Evolutionary conservation across 2,329 filamentous ascomycete species (phyloP), one percentile per base, ranked within the genome.

Genomic region (Penicillium sp.): DNA sequence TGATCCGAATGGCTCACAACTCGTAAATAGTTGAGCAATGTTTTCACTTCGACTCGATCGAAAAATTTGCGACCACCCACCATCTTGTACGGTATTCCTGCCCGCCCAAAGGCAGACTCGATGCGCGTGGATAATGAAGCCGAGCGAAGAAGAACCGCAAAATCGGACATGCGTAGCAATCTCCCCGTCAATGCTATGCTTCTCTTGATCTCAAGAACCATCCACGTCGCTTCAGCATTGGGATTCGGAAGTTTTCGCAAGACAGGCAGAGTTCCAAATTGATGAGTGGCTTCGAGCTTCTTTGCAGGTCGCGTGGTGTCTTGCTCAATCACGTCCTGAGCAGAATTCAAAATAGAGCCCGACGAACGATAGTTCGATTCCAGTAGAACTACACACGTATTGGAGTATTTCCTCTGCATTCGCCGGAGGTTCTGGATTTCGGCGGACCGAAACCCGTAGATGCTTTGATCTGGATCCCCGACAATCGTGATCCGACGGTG

Each of bases 301-400:
- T 96, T 97, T 48, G 86, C 77, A 45, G 90, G 93, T 50, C 91
- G 79, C 33, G 80, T 81, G 43, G 79, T 79, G 66, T 98, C 91
- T 67, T 97, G 91, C 66, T 96, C 84, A 52, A 98, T 97, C 41
- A 98, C 83, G 51, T 84, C 81, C 51, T 94, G 77, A 0, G 93
- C 90, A 5, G 86, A 82, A 49, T 81, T 78, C 25, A 97, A 75
- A 50, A 98, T 96, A 6, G 83, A 83, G 35, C 85, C 88, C 0
- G 90, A 94, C 1, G 91, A 97, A 24, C 91, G 82, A 64, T 98
- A 98, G 61, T 97, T 98, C 61, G 96, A 87, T 64, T 96, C 88
- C 2, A 98, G 75, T 5, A 91, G 83, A 39, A 96, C 82, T 49
- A 93, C 85, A 4, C 89, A 79, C 0, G 90, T 93, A 26, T 85